Evolutionary conservation across 2,329 filamentous ascomycete species (phyloP), one percentile per base, ranked within the genome.

Genomic region (Chaetomiaceae sp.): DNA sequence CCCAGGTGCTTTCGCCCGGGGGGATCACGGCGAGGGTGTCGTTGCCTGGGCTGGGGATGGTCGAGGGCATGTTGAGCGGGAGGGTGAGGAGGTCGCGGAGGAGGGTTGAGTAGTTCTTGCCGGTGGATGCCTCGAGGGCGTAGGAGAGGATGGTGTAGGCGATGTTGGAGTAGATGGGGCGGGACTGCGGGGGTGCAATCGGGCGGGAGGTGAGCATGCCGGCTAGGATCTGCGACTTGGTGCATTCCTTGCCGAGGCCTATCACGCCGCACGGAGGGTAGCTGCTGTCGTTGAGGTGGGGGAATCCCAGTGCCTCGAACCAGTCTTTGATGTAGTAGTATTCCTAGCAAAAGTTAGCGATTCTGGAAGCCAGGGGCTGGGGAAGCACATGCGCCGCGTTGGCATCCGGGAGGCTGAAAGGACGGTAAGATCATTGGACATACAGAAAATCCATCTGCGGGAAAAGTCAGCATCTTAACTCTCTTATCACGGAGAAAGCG

Each of bases 21-120:
- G 61, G 61, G 21, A 62, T 61, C 2, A 62, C 61, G 25, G 61
- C 59, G 1, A 48, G 42, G 11, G 45, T 47, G 47, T 58, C 54
- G 42, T 55, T 30, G 1, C 57, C 59, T 3, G 30, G 44, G 14
- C 46, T 55, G 38, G 58, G 46, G 30, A 55, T 38, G 10, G 61
- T 62, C 32, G 41, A 53, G 7, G 50, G 13, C 58, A 62, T 59
- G 46, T 46, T 29, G 33, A 61, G 54, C 11, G 61, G 55, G 3
- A 38, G 34, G 6, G 57, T 43, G 27, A 61, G 48, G 14, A 47
- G 13, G 25, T 57, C 55, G 21, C 42, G 41, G 14, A 56, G 4
- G 14, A 58, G 51, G 13, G 33, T 21, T 11, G 44, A 2, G 32
- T 46, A 46, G 32, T 46, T 27, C n/a, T 46, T 46, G 21, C 44